phyloP scores from a whole-genome alignment of 805 yeast species.

The Cyberlindnera meyerae region DNA sequence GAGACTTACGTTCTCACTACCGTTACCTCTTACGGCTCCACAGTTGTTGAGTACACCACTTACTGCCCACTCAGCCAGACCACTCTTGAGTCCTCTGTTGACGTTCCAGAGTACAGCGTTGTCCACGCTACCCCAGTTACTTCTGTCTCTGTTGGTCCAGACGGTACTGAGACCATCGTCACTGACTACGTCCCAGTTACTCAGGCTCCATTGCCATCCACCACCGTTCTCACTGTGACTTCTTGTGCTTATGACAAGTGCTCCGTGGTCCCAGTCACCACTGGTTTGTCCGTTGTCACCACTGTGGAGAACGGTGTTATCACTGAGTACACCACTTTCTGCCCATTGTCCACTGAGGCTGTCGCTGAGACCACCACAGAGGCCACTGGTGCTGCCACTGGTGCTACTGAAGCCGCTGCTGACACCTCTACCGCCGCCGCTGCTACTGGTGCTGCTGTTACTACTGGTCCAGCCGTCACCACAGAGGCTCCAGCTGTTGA shows the following conservation, averaged over 20 bases:
- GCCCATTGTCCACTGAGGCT: conserved; percentile 9
- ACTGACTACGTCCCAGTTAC: conserved; percentile 5
- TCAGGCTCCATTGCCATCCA: conserved; percentile 8
- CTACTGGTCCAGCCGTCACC: conserved; percentile 1
- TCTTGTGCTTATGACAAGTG: conserved; percentile 13
- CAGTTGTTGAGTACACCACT: conserved; percentile 15
- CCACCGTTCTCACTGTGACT: conserved; percentile 18
- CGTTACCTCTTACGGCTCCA: conserved; percentile 14
- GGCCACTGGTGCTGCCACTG: conserved; percentile 2
- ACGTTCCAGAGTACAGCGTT: conserved; percentile 2
- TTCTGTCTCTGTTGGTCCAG: conserved; percentile 6
- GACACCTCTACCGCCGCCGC: conserved; percentile 1
- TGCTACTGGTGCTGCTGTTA: not conserved
- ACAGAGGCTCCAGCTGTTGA: conserved; percentile 1
- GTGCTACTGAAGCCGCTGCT: not conserved
- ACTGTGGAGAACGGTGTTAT: conserved; percentile 5
- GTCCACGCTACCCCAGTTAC: conserved; percentile 1
- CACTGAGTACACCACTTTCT: conserved; percentile 31
- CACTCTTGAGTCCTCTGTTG: too few species aligned
- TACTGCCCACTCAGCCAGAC: conserved; percentile 15
- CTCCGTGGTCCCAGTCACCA: conserved; percentile 11
- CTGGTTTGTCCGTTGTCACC: conserved; percentile 14
- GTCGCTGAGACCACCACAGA: conserved; percentile 3
- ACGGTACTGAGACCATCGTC: conserved; percentile 7
- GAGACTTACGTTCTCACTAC: conserved; percentile 16